Conservation (phyloP, 768 basidiomycete species). For the Hericium erinaceus region DNA sequence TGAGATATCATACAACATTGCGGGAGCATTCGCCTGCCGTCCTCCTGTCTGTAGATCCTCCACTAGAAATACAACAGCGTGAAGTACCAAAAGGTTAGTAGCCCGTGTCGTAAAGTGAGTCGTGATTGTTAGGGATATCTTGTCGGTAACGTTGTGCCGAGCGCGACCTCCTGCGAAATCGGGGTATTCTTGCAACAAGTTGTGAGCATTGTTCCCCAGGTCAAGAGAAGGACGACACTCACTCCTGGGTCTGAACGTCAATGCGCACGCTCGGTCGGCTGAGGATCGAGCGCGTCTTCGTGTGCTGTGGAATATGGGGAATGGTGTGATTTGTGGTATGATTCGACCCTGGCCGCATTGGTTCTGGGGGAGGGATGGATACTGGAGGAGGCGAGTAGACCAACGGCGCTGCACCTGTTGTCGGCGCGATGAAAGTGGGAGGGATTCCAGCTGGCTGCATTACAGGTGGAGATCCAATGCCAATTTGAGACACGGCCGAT, state of each 20-base stretch:
- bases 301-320: conserved; percentile 7
- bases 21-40: not conserved
- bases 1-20: not conserved
- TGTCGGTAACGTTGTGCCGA: not conserved
- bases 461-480: conserved; percentile 3
- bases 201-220: too few relatives aligned
- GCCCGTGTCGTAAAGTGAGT: not conserved
- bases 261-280: conserved; percentile 15
- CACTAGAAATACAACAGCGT: not conserved
- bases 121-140: not conserved
- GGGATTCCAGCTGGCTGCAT: not conserved
- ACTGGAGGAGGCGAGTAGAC: not conserved
- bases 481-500: conserved; percentile 11
- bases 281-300: conserved; percentile 5
- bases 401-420: conserved; percentile 2
- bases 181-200: too few relatives aligned
- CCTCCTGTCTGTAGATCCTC: not conserved
- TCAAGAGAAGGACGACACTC: not conserved
- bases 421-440: not conserved
- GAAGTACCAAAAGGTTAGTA: not conserved
- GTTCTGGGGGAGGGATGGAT: not conserved
- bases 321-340: conserved; percentile 7
- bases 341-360: not conserved
- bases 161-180: too few relatives aligned
- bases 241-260: conserved; percentile 9